A percentile compares a stretch with the other conserved stretches of the same genome.
Conservation (phyloP, 176 grass and related monocot species). For the Elymus sibiricus region DNA sequence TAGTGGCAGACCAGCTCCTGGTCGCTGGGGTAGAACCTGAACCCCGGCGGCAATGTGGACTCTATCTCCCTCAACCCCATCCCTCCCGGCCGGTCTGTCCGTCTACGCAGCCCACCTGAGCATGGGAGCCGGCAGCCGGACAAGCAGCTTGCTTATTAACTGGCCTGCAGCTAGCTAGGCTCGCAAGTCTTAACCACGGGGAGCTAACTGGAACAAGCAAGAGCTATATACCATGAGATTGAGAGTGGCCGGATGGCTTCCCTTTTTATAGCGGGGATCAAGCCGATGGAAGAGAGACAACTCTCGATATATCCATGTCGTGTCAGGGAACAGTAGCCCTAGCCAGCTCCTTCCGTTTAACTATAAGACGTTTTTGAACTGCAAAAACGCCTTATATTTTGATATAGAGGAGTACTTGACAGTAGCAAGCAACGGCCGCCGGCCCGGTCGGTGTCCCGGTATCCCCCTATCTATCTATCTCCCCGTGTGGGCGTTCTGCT, state of each 20-base stretch:
- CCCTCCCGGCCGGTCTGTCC: background rate
- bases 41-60: constrained; percentile 88
- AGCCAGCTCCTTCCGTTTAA: too few species aligned
- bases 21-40: constrained; percentile 97
- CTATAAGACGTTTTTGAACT: too few species aligned
- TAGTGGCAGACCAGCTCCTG: constrained; percentile 97
- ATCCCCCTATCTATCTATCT: too few species aligned
- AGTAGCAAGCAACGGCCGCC: background rate
- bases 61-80: constrained; percentile 87
- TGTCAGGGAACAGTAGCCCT: too few species aligned
- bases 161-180: background rate
- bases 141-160: background rate
- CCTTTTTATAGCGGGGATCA: background rate
- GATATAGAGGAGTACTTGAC: too few species aligned
- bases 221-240: background rate
- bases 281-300: constrained; percentile 10
- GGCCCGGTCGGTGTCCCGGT: constrained; percentile 20
- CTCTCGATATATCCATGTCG: too few species aligned
- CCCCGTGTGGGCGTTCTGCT: background rate
- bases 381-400: too few species aligned
- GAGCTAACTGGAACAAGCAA: background rate
- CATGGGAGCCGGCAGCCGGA: background rate
- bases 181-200: background rate
- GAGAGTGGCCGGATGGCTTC: background rate
- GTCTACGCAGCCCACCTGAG: background rate